Conservation (phyloP, 176 grass and related monocot genomes). For the Sorghum bicolor region Sorghum_bicolor_NCBIv3 NC_012875.2:60637501-60638000, state of each 20-base stretch:
- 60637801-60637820: conserved; percentile 66
- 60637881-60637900: conserved; percentile 71
- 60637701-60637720: conserved; percentile 9
- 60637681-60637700: conserved; percentile 36
- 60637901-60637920: conserved; percentile 39
- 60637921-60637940: neutral
- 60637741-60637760: conserved; percentile 41
- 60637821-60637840: conserved; percentile 45
- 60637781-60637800: conserved; percentile 91
- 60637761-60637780: conserved; percentile 78
- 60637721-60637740: neutral
- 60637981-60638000: neutral
- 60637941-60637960: neutral
- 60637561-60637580: neutral
- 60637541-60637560: neutral
- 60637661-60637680: conserved; percentile 85
- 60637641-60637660: conserved; percentile 90
- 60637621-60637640: conserved; percentile 77
- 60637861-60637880: conserved; percentile 82
- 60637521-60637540: neutral
- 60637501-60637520: neutral
- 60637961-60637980: neutral
- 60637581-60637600: neutral
- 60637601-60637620: conserved; percentile 46
- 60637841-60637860: conserved; percentile 67